Base-by-base conservation (phyloP, 495 filamentous ascomycete species). In the Hypoxylon crocopeplum region DNA sequence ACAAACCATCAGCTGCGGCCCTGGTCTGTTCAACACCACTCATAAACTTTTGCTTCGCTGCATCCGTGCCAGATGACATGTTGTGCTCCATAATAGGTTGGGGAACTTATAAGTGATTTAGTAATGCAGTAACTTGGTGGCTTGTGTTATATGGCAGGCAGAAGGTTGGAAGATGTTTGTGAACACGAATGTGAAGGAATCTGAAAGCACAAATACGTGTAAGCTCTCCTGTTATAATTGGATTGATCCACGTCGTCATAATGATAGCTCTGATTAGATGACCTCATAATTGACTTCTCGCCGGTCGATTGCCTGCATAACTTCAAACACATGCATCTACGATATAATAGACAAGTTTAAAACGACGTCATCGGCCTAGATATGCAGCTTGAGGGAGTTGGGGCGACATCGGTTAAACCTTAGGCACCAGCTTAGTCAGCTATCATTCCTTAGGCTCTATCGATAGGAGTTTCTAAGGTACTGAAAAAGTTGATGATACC, bases 31-130 rank as follows among this genome's bases (percentile, higher is more conserved):
- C 41, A 11, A 57, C 59, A 19, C 52, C 21, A 16, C 34, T 47
- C 59, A 63, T 57, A 29, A 63, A 63, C 32, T 63, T 52, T 19
- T 63, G 52, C 32, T 63, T 63, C 19, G 59, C 59, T 0, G 15
- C 8, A 34, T 63, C 40, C n/a, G 47, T 57, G n/a, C 50, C 50
- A 1, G 58, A 61, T 30, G 58, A 17, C 59, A 63, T 63, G 19
- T 37, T 57, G 32, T 29, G 7, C 12, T 30, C 30, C 24, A 19
- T 30, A 13, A n/a, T n/a, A n/a, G n/a, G n/a, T n/a, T n/a, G n/a
- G n/a, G n/a, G n/a, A 8, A 39, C 16, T 25, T 25, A 1, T 42
- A 13, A 27, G 4, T 42, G n/a, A 24, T 1, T 25, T 16, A 42
- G 20, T 3, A 15, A 13, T 25, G 16, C 10, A 10, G 5, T 40